phyloP scores from a whole-genome alignment of 176 grass and related monocot genomes.

The Phoenix dactylifera region DNA sequence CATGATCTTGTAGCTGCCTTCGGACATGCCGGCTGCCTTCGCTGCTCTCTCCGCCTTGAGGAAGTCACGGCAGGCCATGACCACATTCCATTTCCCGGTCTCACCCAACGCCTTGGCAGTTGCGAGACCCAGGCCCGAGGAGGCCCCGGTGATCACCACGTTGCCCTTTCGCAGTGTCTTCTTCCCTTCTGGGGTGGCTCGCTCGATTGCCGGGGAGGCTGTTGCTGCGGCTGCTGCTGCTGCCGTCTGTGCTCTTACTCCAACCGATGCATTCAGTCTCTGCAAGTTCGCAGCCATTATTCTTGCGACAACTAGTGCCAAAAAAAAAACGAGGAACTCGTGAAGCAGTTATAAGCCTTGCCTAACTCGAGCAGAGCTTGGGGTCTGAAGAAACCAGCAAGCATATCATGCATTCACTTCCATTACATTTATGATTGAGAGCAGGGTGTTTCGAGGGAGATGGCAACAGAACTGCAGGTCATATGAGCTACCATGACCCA shows the following conservation, averaged over 20 bases:
- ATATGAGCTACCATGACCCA: too few species aligned
- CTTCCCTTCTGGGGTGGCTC: constrained; percentile 40
- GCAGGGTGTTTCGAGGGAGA: too few species aligned
- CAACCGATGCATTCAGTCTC: constrained; percentile 37
- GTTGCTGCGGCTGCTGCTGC: constrained; percentile 40
- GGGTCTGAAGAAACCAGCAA: too few species aligned
- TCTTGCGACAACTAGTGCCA: not conserved
- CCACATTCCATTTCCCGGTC: constrained; percentile 74
- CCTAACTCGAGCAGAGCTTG: too few species aligned
- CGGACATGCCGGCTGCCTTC: constrained; percentile 73
- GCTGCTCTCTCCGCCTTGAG: constrained; percentile 77
- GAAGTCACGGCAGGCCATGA: constrained; percentile 98
- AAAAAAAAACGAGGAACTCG: too few species aligned
- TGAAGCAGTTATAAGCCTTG: too few species aligned
- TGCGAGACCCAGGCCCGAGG: constrained; percentile 84
- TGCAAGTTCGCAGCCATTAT: constrained; percentile 15
- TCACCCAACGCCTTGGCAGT: constrained; percentile 89
- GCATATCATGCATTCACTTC: too few species aligned
- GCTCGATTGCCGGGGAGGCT: constrained; percentile 31
- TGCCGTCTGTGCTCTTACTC: constrained; percentile 56
- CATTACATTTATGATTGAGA: too few species aligned
- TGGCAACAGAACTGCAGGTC: too few species aligned
- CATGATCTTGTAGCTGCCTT: constrained; percentile 69
- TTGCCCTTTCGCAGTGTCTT: constrained; percentile 91
- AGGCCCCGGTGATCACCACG: constrained; percentile 80